Base-by-base conservation (phyloP, 2,329 filamentous ascomycete genomes). In the Pseudogymnoascus sp. region DNA sequence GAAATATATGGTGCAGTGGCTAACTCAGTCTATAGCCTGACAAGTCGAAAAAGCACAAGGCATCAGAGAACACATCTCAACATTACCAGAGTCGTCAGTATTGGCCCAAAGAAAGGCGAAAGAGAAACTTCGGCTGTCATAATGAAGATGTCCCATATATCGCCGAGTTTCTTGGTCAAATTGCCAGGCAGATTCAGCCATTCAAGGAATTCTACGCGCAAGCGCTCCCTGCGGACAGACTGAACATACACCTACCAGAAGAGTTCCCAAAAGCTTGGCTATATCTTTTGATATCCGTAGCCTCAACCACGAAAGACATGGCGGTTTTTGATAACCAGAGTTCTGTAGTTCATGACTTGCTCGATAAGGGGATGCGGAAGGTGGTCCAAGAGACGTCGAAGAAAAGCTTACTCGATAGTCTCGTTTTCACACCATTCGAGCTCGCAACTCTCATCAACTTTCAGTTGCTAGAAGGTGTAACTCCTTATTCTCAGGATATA, bases 201-300 rank as follows among this genome's bases (percentile, higher is more conserved):
- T 66, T 68, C 44, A 42, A 56, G 33, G 64, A 65, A 33, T 60
- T 67, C 14, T 47, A 66, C 7, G 63, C 63, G 10, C 62, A 65
- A 26, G 59, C 42, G 26, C 37, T 60, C 16, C 6, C 60, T 8
- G 38, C 62, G 19, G 64, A 65, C 6, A 61, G 64, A 14, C n/a
- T 63, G 5, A 44, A 62, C 6, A 65, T 69, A 16, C 16, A 37
- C 6, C 53, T 69, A 14, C 64, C 68, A 7, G 66, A 67, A 3
- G 65, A 67, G 29, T 56, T 70, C 10, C 42, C 64, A 8, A 67
- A 56, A 40, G 68, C 68, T 6, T 70, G 68, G 68, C 59, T 70
- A 2, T 66, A 69, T 61, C 35, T 69, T 24, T 53, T 69, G 8
- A 63, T 70, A 65, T 61, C 63, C 24, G 40, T 69, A 3, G 63